Base-by-base conservation (phyloP, 176 grass and related monocot species). In the Lolium perenne region DNA sequence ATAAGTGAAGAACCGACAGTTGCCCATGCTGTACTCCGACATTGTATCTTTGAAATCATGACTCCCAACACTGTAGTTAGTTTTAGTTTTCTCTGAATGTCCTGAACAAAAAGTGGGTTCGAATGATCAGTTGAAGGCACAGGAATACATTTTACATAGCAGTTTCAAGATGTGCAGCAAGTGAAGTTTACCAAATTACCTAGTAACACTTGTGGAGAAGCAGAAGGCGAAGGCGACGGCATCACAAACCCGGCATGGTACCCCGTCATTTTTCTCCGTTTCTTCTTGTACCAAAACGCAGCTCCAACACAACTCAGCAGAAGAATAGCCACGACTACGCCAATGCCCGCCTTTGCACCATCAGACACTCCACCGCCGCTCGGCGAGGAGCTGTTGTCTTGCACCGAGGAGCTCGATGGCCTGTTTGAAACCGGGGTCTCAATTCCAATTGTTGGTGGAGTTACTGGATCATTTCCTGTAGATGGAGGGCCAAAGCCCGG, bases 191-290 rank as follows among this genome's bases (percentile, higher is more conserved):
- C 64, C 5, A 65, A 74, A 84, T 86, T 89, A 99, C 97, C 94
- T 88, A 76, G 48, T 38, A 84, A 53, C 71, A 92, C 90, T 66
- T 84, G 85, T 26, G 92, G 86, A 62, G 85, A 88, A 1, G 76
- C 76, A 54, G 86, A 49, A 23, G 94, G 90, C 50, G 92, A 94
- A 77, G 94, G 94, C 46, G 92, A 94, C 74, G 94, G 94, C 94
- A 88, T 85, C 21, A 95, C 84, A 21, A 96, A 92, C 1, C 92
- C 90, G 66, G 93, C 77, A 85, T 87, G 67, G 80, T 99, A 96
- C 48, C 92, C 94, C 22, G 84, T 65, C 38, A 83, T 83, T 20
- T 83, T 99, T 57, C 76, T 92, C 68, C 91, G 83, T 21, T 92
- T 98, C 82, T 93, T 95, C 45, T 86, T 86, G 75, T 93, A 91